These are phyloP conservation scores for Delonix regia DNA, from an alignment of 306 rosid species.

Conservation along the genomic window DNA sequence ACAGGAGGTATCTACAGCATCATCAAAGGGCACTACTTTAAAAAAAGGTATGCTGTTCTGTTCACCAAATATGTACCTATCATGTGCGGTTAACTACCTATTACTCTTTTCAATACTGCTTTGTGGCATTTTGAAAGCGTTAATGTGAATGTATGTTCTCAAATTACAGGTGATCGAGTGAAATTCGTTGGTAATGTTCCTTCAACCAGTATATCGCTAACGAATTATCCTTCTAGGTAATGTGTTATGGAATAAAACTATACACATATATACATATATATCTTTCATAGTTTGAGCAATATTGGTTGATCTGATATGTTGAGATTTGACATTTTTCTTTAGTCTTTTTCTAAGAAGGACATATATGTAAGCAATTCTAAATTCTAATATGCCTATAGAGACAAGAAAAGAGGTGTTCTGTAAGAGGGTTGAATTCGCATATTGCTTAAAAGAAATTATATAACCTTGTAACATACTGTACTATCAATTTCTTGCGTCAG, in stretches of 20 bases:
- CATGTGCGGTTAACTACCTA: background rate
- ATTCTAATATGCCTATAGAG: background rate
- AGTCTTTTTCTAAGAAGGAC: background rate
- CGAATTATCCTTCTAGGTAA: constrained; percentile 71
- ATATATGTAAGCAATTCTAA: background rate
- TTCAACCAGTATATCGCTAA: constrained; percentile 48
- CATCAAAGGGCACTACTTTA: constrained; percentile 69
- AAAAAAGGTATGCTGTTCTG: constrained; percentile 60
- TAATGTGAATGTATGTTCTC: constrained; percentile 22
- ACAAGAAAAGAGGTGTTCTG: background rate
- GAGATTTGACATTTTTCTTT: background rate
- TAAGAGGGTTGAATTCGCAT: background rate
- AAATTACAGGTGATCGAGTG: constrained; percentile 85
- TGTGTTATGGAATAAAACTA: background rate
- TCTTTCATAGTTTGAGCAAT: background rate
- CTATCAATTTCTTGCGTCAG: background rate
- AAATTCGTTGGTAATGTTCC: constrained; percentile 74
- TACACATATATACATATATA: background rate
- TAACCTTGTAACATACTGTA: background rate
- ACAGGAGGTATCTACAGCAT: constrained; percentile 87
- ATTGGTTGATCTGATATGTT: background rate
- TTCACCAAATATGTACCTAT: background rate
- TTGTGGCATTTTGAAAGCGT: background rate
- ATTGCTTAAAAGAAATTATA: background rate
- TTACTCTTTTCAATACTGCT: background rate